Evolutionary conservation across 148 eudicot genomes (phyloP).

Genomic region (Amaranthus hypochondriacus): DNA sequence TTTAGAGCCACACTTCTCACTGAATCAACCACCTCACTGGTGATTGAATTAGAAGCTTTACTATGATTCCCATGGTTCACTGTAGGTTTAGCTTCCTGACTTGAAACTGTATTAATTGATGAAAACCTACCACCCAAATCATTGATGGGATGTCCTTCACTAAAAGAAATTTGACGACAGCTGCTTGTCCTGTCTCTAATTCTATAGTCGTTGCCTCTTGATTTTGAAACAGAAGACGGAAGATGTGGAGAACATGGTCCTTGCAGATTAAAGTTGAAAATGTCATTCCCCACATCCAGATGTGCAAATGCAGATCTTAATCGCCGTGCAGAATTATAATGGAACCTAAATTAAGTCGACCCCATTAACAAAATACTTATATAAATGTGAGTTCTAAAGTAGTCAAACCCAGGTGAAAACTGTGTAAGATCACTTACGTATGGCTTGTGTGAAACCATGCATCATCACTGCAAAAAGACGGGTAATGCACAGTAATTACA

Average conservation of each 20-base stretch:
- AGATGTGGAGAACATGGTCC: constrained; percentile 46
- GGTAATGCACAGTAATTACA: constrained; percentile 9
- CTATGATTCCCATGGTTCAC: constrained; percentile 12
- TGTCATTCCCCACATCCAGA: constrained; percentile 30
- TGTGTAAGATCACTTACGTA: constrained; percentile 35
- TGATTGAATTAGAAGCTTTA: constrained; percentile 18
- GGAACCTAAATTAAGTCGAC: constrained; percentile 42
- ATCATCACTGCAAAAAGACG: constrained; percentile 49
- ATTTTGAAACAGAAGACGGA: constrained; percentile 54
- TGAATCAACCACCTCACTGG: constrained; percentile 12
- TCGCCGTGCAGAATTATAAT: constrained; percentile 43
- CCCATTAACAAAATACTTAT: background rate
- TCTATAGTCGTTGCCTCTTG: constrained; percentile 53
- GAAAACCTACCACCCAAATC: constrained; percentile 27
- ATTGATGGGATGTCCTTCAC: constrained; percentile 36
- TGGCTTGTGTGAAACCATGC: constrained; percentile 58
- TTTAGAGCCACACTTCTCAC: constrained; percentile 20
- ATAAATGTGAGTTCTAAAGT: background rate
- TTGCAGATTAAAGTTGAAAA: constrained; percentile 18
- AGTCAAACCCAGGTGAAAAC: background rate
- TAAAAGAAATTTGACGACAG: constrained; percentile 8
- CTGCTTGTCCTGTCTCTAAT: constrained; percentile 28
- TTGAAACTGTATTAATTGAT: constrained; percentile 15
- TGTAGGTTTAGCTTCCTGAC: constrained; percentile 18
- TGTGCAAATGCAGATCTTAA: constrained; percentile 45